Percentiles rank a stretch among this genome's conserved stretches.
Evolutionary conservation across 2,329 filamentous ascomycete species (phyloP).

Genomic region (Colletotrichum sp.): DNA sequence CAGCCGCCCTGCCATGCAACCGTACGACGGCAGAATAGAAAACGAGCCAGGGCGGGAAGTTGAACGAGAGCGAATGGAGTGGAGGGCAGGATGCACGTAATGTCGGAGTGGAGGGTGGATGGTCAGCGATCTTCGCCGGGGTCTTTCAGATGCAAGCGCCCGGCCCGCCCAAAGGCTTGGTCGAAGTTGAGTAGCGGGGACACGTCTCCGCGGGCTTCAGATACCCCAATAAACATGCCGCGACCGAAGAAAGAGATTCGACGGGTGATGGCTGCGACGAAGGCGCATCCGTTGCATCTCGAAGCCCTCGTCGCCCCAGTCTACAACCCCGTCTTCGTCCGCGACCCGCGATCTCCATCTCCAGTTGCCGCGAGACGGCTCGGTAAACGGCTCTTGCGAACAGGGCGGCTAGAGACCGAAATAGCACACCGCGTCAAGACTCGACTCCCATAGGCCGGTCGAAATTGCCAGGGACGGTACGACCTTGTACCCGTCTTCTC

Average conservation of each 20-base stretch:
- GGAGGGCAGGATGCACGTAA: conserved; percentile 14
- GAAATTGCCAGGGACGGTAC: background rate
- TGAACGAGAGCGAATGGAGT: conserved; percentile 3
- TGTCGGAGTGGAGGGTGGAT: background rate
- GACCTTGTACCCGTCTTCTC: background rate
- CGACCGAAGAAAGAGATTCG: background rate
- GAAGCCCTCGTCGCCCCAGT: background rate
- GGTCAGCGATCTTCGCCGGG: conserved; percentile 14
- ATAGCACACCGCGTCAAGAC: conserved; percentile 8
- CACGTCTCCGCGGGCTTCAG: background rate
- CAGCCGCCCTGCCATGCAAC: conserved; percentile 18
- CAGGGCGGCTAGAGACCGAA: conserved; percentile 1
- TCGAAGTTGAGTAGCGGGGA: background rate
- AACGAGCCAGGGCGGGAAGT: background rate
- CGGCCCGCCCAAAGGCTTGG: background rate
- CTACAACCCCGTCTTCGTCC: background rate
- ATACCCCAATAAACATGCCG: background rate
- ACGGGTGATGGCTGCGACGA: background rate
- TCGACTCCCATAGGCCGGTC: background rate
- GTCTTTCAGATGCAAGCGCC: conserved; percentile 21
- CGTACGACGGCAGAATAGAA: background rate
- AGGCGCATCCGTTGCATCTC: background rate
- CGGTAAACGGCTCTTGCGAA: background rate
- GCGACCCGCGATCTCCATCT: background rate
- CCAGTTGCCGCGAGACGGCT: background rate